phyloP scores from a whole-genome alignment of 345 rosid species.

The Euphorbia peplus region DNA sequence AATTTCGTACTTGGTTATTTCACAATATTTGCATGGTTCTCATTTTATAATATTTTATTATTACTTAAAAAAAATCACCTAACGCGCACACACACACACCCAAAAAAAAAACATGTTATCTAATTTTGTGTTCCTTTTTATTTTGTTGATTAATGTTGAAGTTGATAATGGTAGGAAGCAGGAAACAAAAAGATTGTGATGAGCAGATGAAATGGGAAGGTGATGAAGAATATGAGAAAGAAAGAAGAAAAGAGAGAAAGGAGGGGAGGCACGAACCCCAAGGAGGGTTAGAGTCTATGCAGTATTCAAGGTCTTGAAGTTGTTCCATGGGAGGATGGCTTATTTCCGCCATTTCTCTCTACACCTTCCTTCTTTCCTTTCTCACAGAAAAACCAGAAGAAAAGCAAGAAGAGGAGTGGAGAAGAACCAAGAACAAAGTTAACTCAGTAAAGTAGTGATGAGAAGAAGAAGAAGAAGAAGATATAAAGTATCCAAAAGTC shows the following conservation, averaged over 20 bases:
- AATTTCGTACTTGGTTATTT: background rate
- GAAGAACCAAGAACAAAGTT: slow-evolving; percentile 35
- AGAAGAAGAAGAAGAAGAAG: too few species aligned
- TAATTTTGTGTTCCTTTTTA: background rate
- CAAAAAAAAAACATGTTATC: too few species aligned
- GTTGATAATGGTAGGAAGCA: slow-evolving; percentile 1
- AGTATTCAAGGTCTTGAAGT: slow-evolving; percentile 38
- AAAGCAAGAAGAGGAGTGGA: slow-evolving; percentile 11
- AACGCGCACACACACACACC: too few species aligned
- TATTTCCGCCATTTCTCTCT: slow-evolving; percentile 31
- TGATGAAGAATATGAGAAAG: background rate
- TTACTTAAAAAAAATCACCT: background rate
- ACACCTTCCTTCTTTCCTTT: too few species aligned
- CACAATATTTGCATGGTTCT: background rate
- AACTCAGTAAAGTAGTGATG: slow-evolving; percentile 17
- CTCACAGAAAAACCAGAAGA: too few species aligned
- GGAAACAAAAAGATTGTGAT: background rate
- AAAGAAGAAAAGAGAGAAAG: background rate
- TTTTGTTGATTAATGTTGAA: background rate
- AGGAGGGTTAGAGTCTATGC: slow-evolving; percentile 39
- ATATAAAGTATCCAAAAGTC: slow-evolving; percentile 49
- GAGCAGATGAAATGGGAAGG: background rate
- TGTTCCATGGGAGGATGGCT: slow-evolving; percentile 36
- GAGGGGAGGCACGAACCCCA: slow-evolving; percentile 26
- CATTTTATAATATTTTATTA: background rate